Percentiles rank a stretch among this genome's conserved stretches.
phyloP scores from a whole-genome alignment of 108 stramenopile species.

The Cylindrotheca fusiformis region DNA sequence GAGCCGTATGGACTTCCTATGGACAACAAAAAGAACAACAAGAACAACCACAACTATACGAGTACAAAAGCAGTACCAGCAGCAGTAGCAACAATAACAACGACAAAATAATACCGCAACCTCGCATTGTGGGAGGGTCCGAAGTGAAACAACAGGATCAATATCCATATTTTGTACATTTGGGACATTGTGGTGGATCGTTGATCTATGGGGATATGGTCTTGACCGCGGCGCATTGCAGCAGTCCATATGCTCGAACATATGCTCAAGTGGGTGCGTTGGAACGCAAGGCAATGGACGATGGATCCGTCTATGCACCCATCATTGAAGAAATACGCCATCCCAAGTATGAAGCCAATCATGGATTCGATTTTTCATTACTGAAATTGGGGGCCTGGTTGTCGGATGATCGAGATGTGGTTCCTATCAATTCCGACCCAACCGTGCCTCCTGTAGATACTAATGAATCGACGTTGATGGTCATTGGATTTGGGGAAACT shows the following conservation, averaged over 20 bases:
- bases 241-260: neutral
- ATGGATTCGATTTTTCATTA: neutral
- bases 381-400: neutral
- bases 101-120: no score
- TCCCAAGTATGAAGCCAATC: neutral
- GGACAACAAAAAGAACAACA: no score
- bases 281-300: neutral
- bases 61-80: no score
- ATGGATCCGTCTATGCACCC: neutral
- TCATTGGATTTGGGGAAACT: constrained; percentile 31
- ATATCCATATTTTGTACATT: neutral
- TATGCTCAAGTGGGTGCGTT: neutral
- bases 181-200: neutral
- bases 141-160: neutral
- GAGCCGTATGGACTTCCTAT: no score
- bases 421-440: constrained; percentile 1
- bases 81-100: no score
- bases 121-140: neutral
- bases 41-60: no score
- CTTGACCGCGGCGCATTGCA: constrained; percentile 16
- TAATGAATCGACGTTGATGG: neutral
- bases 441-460: neutral
- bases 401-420: neutral
- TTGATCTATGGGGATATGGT: constrained; percentile 29
- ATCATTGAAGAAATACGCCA: neutral